Evolutionary conservation across 768 basidiomycete species (phyloP), one percentile per base, ranked within the genome.

Genomic region (Pisolithus microcarpus): DNA sequence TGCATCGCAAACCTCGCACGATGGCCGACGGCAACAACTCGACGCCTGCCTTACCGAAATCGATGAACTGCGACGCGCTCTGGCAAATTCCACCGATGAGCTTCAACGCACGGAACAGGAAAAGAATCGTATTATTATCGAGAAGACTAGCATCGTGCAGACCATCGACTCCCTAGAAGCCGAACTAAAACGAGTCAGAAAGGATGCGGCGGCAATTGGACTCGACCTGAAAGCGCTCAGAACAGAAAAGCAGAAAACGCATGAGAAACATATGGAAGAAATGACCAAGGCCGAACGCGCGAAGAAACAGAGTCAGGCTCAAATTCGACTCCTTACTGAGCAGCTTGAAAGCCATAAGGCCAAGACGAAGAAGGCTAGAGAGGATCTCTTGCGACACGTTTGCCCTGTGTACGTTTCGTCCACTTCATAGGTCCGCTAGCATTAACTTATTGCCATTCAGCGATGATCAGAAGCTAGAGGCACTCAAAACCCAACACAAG

Each of bases 121-220:
- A 65, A 84, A 82, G 61, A 71, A 78, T 21, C 79, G 77, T 40
- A 75, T 82, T 52, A 72, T 70, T 18, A 70, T 73, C 2, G 87
- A 85, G 71, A 85, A 82, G 62, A 77, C 67, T 46, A 80, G 82
- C 54, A 80, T 91, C 51, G 76, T 79, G 0, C 74, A 72, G 38
- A 85, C 79, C 3, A 82, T 92, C n/a, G 75, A 78, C 5, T 64
- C 63, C 0, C 74, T 94, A 30, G 85, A 92, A 58, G 71, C 77
- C 5, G 91, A 94, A 61, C 74, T 95, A 21, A 72, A 72, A 51
- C 81, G 87, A 8, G 87, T 95, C 16, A 77, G 80, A 50, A 74
- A 76, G 46, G 86, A 91, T 52, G 90, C 89, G 0, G 85, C 87
- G 55, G 76, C 75, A 7, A 85, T 92, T 60, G 87, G 88, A 16